Conservation (phyloP, 306 rosid genomes). For the Pueraria montana region DNA sequence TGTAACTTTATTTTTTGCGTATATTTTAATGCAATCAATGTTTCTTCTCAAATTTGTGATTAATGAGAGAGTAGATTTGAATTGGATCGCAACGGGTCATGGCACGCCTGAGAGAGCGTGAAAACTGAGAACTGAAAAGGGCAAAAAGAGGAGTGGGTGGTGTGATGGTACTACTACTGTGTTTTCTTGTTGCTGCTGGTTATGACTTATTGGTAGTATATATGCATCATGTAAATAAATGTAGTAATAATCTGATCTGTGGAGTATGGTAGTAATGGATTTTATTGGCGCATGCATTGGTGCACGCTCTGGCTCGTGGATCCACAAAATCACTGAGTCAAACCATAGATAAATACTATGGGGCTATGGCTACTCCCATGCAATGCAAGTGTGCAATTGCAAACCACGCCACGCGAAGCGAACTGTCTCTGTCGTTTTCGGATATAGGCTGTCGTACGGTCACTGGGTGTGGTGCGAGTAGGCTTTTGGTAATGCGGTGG, state of each 20-base stretch:
- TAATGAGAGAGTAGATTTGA: no score
- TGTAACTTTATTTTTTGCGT: no score
- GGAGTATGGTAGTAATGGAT: background rate
- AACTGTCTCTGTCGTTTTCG: slow-evolving; percentile 30
- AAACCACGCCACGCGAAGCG: slow-evolving; percentile 32
- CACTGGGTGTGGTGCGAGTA: no score
- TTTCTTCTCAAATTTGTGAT: no score
- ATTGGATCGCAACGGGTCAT: slow-evolving; percentile 38
- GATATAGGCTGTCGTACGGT: background rate
- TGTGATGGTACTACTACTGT: background rate
- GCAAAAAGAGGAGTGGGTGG: background rate
- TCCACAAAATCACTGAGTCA: slow-evolving; percentile 39
- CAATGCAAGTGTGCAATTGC: background rate
- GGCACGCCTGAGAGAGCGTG: slow-evolving; percentile 50
- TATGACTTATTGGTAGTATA: background rate
- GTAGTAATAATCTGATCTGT: background rate
- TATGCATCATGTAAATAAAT: no score
- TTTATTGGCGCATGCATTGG: slow-evolving; percentile 45
- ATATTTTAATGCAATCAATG: no score
- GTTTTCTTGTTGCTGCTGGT: background rate
- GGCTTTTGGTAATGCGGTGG: background rate
- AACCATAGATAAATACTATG: slow-evolving; percentile 17
- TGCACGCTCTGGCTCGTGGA: slow-evolving; percentile 55
- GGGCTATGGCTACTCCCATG: slow-evolving; percentile 7
- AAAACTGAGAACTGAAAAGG: slow-evolving; percentile 23